Base-by-base conservation (phyloP, 164 flowering plant species). In the Vitis rotundifolia region DNA sequence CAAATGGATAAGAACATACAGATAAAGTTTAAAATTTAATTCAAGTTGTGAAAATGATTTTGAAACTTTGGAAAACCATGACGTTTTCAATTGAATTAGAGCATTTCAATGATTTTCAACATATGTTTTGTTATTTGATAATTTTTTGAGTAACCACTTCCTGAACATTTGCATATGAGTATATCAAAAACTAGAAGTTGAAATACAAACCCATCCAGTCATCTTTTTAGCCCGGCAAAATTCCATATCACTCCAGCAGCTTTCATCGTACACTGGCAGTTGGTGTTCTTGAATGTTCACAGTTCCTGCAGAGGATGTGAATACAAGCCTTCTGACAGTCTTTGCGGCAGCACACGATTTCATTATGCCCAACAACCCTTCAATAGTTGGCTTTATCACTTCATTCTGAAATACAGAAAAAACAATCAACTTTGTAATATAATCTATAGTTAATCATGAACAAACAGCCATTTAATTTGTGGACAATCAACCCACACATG, bases 301-400 rank as follows among this genome's bases (percentile, higher is more conserved):
- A 16, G 93, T 77, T 58, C 88, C 91, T 0, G 91, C 91, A 0
- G 93, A 89, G 5, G 88, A 85, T 2, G 91, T 87, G 82, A 84
- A 85, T 1, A 89, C 87, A 3, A 89, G 54, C 67, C 76, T 82
- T 28, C 77, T 56, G 0, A 88, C 90, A 0, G 84, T 83, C 37
- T 77, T 80, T 0, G 87, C 84, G 11, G 81, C 75, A 0, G 65
- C 76, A 54, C 93, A 88, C n/a, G 93, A 79, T 64, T 68, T 81
- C 84, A 88, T 72, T 48, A 88, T 84, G 75, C 70, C 72, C 52
- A 88, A 9, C 69, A 82, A 53, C 8, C 93, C 93, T 3, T 80
- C 70, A 4, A 85, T 62, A 10, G 90, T 81, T 49, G 93, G 93
- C 76, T 87, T 82, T 19, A 88, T 88, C 57, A 88, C 85, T 71